A percentile compares a stretch with the other conserved stretches of the same genome.
These are phyloP conservation scores for Coemansia sp. DNA, from an alignment of 192 early-diverging fungal species.

Conservation along the genomic window DNA sequence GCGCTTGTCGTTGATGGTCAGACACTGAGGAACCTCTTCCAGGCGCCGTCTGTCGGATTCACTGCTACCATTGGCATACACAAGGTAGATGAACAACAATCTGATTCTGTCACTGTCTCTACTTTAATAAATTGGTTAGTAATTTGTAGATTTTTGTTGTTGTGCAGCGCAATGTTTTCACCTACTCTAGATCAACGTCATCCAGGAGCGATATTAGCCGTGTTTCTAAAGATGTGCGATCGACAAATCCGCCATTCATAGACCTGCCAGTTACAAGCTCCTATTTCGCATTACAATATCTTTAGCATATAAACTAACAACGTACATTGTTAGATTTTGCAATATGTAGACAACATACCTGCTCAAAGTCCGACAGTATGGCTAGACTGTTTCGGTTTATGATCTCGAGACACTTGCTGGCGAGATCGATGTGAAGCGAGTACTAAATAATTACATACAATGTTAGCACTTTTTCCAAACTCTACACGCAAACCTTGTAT, in stretches of 20 bases:
- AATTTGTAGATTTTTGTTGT: no score
- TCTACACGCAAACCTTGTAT: not conserved
- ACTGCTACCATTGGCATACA: conserved; percentile 30
- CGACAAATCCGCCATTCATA: conserved; percentile 7
- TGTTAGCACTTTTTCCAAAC: not conserved
- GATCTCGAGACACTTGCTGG: conserved; percentile 43
- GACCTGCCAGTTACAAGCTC: conserved; percentile 29
- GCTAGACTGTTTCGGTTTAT: conserved; percentile 29
- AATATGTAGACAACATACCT: conserved; percentile 23
- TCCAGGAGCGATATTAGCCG: conserved; percentile 45
- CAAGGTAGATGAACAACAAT: conserved; percentile 44
- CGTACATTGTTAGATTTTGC: not conserved
- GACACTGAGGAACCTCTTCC: conserved; percentile 46
- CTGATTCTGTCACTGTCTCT: conserved; percentile 43
- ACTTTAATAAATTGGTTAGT: not conserved
- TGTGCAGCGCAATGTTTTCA: not conserved
- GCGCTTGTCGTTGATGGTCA: conserved; percentile 41
- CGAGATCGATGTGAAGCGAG: conserved; percentile 54
- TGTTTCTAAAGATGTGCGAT: conserved; percentile 25
- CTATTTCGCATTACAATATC: conserved; percentile 11
- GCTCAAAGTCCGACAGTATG: conserved; percentile 49
- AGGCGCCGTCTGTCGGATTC: conserved; percentile 41
- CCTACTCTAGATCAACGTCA: conserved; percentile 38
- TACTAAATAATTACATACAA: conserved; percentile 25
- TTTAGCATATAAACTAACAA: not conserved